Conservation (phyloP, 345 rosid species). For the Aegle marmelos region DNA sequence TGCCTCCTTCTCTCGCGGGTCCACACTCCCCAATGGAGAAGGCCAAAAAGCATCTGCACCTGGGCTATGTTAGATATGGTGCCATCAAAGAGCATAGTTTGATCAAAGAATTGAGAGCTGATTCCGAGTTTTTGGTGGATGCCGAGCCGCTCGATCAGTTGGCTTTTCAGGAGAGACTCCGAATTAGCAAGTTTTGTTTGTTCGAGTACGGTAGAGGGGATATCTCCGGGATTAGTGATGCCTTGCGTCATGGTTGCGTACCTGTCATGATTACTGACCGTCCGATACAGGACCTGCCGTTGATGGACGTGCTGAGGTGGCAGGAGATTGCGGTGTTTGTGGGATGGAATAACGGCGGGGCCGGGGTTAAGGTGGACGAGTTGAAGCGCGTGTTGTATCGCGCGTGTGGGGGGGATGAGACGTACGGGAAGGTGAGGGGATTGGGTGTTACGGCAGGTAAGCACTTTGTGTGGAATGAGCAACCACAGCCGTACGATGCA, state of each 20-base stretch:
- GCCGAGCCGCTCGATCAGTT: conserved; percentile 38
- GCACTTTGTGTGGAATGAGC: conserved; percentile 48
- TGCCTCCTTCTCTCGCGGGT: conserved; percentile 34
- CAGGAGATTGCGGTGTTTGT: conserved; percentile 45
- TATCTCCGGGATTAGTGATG: conserved; percentile 39
- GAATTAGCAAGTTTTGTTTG: conserved; percentile 45
- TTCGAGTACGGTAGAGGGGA: conserved; percentile 41
- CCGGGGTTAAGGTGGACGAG: conserved; percentile 19
- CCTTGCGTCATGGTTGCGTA: conserved; percentile 54
- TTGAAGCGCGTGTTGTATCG: conserved; percentile 35
- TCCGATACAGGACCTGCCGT: conserved; percentile 57
- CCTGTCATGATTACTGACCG: conserved; percentile 52
- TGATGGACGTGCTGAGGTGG: conserved; percentile 59
- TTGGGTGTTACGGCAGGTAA: conserved; percentile 30
- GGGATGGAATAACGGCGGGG: conserved; percentile 11
- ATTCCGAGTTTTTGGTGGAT: conserved; percentile 43
- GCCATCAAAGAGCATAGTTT: conserved; percentile 25
- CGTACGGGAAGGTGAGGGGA: conserved; percentile 29
- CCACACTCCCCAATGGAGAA: conserved; percentile 9
- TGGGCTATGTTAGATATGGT: conserved; percentile 30
- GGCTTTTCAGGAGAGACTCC: conserved; percentile 25
- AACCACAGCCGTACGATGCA: conserved; percentile 47
- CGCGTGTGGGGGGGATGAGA: conserved; percentile 12
- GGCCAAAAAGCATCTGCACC: conserved; percentile 9
- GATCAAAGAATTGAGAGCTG: conserved; percentile 24